Evolutionary conservation across 352 stramenopile species (phyloP).

Genomic region (Pelagophyceae sp.): DNA sequence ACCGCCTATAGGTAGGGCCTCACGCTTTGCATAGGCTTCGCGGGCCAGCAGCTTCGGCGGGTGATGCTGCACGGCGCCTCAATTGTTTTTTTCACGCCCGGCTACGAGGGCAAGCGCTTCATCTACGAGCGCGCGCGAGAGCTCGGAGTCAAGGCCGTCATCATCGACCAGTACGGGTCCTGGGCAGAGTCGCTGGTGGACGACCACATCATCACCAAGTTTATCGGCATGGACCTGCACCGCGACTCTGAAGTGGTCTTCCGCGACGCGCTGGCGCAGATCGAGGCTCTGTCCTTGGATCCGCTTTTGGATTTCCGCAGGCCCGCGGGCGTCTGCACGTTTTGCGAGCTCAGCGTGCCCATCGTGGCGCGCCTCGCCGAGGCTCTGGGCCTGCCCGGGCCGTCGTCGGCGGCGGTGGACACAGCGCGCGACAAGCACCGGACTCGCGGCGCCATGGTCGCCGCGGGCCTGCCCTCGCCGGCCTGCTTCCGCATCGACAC

Average conservation of each 20-base stretch:
- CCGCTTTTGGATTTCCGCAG: not conserved
- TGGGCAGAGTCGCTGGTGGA: not conserved
- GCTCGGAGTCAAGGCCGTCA: not conserved
- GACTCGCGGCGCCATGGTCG: slow-evolving; percentile 22
- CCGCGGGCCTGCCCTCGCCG: slow-evolving; percentile 19
- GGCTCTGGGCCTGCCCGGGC: slow-evolving; percentile 19
- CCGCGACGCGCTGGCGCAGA: not conserved
- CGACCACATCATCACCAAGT: slow-evolving; percentile 2
- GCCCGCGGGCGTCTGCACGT: slow-evolving; percentile 21
- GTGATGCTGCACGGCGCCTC: slow-evolving; percentile 14
- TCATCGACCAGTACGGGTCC: slow-evolving; percentile 2
- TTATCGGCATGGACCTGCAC: not conserved
- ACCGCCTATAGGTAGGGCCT: too few species aligned
- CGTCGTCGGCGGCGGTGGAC: slow-evolving; percentile 17
- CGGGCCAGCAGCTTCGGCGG: slow-evolving; percentile 1
- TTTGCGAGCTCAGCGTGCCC: slow-evolving; percentile 24
- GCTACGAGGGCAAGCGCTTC: slow-evolving; percentile 18
- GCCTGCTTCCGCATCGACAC: slow-evolving; percentile 6
- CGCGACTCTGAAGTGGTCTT: not conserved
- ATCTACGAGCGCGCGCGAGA: not conserved
- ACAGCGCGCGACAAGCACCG: slow-evolving; percentile 26
- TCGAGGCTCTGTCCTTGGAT: not conserved
- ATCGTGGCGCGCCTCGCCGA: slow-evolving; percentile 18
- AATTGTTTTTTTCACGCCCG: slow-evolving; percentile 1
- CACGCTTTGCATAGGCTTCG: not conserved